A percentile compares a stretch with the other conserved stretches of the same genome.
These are phyloP conservation scores for Trichoderma atrobrunneum DNA, from an alignment of 2,329 filamentous ascomycete genomes.

Conservation along the genomic window DNA sequence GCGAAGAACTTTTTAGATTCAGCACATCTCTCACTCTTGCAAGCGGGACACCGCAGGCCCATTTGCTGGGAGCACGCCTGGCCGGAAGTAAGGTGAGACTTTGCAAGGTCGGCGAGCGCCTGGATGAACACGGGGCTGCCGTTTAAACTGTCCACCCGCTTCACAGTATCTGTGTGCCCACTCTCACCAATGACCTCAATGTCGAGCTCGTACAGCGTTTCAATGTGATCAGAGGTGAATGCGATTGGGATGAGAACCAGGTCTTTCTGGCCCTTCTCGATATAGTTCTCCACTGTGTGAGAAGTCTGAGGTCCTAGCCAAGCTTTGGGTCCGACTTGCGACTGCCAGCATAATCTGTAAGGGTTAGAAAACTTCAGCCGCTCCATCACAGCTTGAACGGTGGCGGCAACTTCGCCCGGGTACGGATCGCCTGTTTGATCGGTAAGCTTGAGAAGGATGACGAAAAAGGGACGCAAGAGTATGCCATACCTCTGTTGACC, in stretches of 20 bases:
- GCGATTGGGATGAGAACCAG: slow-evolving; percentile 90
- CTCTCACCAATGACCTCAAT: slow-evolving; percentile 91
- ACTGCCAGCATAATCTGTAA: slow-evolving; percentile 96
- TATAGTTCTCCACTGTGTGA: slow-evolving; percentile 81
- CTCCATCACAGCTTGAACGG: slow-evolving; percentile 95
- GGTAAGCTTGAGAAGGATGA: background rate
- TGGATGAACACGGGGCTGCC: slow-evolving; percentile 87
- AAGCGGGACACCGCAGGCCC: slow-evolving; percentile 87
- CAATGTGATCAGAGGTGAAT: slow-evolving; percentile 98
- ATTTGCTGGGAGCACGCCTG: slow-evolving; percentile 74
- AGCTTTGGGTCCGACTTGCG: slow-evolving; percentile 89
- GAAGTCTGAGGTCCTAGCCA: slow-evolving; percentile 96
- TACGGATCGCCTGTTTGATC: slow-evolving; percentile 73
- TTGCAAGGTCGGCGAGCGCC: slow-evolving; percentile 83
- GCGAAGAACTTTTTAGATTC: slow-evolving; percentile 72
- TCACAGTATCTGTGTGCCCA: slow-evolving; percentile 73
- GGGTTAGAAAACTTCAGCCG: slow-evolving; percentile 82
- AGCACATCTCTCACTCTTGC: slow-evolving; percentile 81
- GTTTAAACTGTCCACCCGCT: slow-evolving; percentile 88
- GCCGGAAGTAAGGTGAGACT: slow-evolving; percentile 70
- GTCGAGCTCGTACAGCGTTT: slow-evolving; percentile 92
- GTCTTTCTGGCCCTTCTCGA: slow-evolving; percentile 88
- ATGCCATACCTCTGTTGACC: slow-evolving; percentile 72
- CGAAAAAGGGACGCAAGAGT: slow-evolving; percentile 26
- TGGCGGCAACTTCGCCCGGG: slow-evolving; percentile 91